Base-by-base conservation (phyloP, 108 stramenopile species). In the Nitzschia putrida region DNA sequence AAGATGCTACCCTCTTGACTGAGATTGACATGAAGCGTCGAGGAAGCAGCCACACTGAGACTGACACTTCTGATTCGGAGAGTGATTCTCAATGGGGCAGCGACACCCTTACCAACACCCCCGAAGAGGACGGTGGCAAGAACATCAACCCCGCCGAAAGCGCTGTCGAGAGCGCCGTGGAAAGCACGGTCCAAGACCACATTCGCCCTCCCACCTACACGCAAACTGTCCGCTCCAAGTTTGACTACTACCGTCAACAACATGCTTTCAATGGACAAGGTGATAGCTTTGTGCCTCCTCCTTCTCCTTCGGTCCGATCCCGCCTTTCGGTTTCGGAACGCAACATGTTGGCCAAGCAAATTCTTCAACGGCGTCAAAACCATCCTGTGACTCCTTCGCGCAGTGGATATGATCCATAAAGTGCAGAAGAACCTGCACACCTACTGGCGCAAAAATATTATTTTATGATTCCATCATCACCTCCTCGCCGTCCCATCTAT, bases 221-320 rank as follows among this genome's bases (percentile, higher is more conserved):
- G 44, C 44, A 63, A 43, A 40, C 61, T 9, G 61, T 45, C 18
- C 61, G 61, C 43, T 44, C 43, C 44, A 63, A 63, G 61, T 63
- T 63, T 47, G 61, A 63, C 42, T 63, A 45, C 8, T 63, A 63
- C 40, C 61, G 61, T 3, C 43, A 63, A 8, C 61, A 63, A 40
- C 61, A 47, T 24, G 42, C 61, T 7, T 63, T 63, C 47, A 49
- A 49, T 49, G n/a, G 47, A 18, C 14, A 2, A 4, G 47, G 47
- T 18, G 47, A 49, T 5, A 49, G 47, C 47, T 49, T 49, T 49
- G 47, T 18, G 18, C 6, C 47, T 44, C 18, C 47, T 18, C 47
- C 47, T 18, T 18, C n/a, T 6, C 47, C 47, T 18, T 49, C 47
- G 6, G 47, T 18, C 47, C 47, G 47, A 49, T 34, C 29, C 4